Conservation (phyloP, 345 rosid species). For the Sonneratia caseolaris region DNA sequence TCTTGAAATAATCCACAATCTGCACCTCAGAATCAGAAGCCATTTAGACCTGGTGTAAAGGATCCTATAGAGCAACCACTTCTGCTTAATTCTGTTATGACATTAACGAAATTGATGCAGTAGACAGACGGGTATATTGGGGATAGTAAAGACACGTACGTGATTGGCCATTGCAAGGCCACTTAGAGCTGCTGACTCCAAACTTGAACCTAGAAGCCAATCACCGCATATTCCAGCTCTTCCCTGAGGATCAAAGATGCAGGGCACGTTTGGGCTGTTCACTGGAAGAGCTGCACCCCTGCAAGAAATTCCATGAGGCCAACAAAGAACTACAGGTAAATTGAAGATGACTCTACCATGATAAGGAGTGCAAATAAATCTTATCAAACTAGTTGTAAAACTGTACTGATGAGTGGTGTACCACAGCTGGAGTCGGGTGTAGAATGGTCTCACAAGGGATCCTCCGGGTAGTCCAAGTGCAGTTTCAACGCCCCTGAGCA, state of each 20-base stretch:
- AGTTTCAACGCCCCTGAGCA: constrained; percentile 69
- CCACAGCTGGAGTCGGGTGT: constrained; percentile 67
- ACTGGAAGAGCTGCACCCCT: constrained; percentile 97
- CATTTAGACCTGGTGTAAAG: neutral
- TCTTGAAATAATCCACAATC: constrained; percentile 62
- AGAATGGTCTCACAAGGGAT: constrained; percentile 54
- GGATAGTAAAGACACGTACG: constrained; percentile 20
- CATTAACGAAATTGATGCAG: neutral
- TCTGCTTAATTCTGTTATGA: neutral
- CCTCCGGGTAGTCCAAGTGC: constrained; percentile 62
- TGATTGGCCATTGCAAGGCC: constrained; percentile 79
- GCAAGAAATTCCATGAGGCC: neutral
- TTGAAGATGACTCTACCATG: neutral
- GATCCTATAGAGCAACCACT: neutral
- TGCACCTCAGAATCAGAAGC: constrained; percentile 13
- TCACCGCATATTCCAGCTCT: constrained; percentile 95
- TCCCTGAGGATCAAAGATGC: constrained; percentile 77
- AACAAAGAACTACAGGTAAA: neutral
- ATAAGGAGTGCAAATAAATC: neutral
- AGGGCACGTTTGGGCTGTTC: constrained; percentile 58
- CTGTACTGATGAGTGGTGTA: constrained; percentile 10
- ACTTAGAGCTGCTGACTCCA: constrained; percentile 84
- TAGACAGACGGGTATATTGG: neutral
- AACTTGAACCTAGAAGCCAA: constrained; percentile 77
- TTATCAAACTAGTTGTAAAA: neutral